phyloP scores from a whole-genome alignment of 2,329 filamentous ascomycete species.

The Aspergillus ochraceus region DNA sequence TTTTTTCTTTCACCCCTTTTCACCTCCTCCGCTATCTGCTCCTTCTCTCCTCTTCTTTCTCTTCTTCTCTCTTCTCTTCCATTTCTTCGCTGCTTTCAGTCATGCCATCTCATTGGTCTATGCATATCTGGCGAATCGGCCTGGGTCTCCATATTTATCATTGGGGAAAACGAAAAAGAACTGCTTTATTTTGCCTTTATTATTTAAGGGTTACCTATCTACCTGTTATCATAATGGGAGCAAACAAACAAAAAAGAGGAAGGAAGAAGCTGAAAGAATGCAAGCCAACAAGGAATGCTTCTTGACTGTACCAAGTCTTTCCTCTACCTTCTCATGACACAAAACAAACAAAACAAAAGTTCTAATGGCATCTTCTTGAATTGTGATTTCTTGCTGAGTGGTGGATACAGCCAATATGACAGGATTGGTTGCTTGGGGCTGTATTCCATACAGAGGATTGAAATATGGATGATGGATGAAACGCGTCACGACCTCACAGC shows the following conservation, averaged over 20 bases:
- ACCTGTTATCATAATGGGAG: conserved; percentile 8
- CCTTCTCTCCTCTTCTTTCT: background rate
- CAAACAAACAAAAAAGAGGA: background rate
- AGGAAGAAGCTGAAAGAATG: background rate
- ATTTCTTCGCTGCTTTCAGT: background rate
- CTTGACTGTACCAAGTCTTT: background rate
- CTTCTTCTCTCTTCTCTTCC: background rate
- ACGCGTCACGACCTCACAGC: conserved; percentile 18
- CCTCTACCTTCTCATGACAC: background rate
- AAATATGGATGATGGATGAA: conserved; percentile 9
- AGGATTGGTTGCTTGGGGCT: too few species aligned
- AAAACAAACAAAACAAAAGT: background rate
- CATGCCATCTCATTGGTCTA: conserved; percentile 1
- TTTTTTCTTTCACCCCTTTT: background rate
- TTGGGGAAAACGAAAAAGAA: conserved; percentile 19
- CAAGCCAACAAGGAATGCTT: conserved; percentile 4
- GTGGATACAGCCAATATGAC: background rate
- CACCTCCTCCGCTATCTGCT: background rate
- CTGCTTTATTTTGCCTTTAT: background rate
- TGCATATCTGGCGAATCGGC: conserved; percentile 22
- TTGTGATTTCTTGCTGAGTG: background rate
- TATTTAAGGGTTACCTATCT: background rate
- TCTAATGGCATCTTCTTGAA: background rate
- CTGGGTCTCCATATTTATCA: conserved; percentile 13
- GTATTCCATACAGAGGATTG: too few species aligned